Evolutionary conservation across 2,329 filamentous ascomycete genomes (phyloP).

Genomic region (Teratosphaeria zuluensis): DNA sequence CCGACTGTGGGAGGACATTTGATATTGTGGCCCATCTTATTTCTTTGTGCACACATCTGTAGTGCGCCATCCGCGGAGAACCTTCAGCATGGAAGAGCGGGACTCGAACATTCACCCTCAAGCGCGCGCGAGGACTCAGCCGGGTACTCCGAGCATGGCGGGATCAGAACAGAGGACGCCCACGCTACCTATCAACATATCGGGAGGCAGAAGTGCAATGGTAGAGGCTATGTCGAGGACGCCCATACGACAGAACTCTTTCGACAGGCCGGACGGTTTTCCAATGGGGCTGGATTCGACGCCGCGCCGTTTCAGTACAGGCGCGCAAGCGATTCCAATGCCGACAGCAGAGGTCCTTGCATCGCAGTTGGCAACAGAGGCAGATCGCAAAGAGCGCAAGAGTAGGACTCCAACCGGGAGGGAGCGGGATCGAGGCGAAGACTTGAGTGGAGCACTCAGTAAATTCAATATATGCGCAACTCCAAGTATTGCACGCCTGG

Average conservation of each 20-base stretch:
- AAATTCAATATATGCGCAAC: slow-evolving; percentile 19
- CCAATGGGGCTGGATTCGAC: slow-evolving; percentile 17
- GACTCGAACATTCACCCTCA: neutral
- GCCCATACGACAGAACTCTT: slow-evolving; percentile 23
- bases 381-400: slow-evolving; percentile 17
- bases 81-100: neutral
- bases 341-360: slow-evolving; percentile 21
- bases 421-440: slow-evolving; percentile 11
- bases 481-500: slow-evolving; percentile 37
- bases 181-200: neutral
- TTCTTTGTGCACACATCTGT: neutral
- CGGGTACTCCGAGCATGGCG: neutral
- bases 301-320: slow-evolving; percentile 24
- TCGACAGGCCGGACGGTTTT: slow-evolving; percentile 21
- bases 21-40: neutral
- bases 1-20: neutral
- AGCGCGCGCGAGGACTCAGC: neutral
- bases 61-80: neutral
- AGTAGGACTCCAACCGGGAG: slow-evolving; percentile 11
- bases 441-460: slow-evolving; percentile 16
- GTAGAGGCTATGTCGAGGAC: slow-evolving; percentile 19
- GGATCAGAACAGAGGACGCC: neutral
- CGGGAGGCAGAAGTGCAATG: slow-evolving; percentile 7
- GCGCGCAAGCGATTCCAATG: slow-evolving; percentile 23
- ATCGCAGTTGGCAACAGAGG: slow-evolving; percentile 19